Percentiles rank a stretch among this genome's conserved stretches.
phyloP scores from a whole-genome alignment of 2,329 filamentous ascomycete species.

The Hortaea werneckii region DNA sequence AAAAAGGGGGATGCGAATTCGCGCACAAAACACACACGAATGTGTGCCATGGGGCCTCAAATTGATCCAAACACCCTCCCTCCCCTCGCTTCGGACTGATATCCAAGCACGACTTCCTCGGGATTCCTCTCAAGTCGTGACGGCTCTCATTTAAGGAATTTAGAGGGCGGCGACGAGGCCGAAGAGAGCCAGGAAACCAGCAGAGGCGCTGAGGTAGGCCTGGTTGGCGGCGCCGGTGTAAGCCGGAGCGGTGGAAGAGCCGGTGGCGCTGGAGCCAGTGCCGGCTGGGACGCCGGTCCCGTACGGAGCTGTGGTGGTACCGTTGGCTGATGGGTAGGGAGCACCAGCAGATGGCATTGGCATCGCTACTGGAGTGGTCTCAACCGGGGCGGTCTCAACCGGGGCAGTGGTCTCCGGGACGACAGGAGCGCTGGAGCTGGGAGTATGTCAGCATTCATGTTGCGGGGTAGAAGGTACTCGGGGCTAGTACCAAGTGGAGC shows the following conservation, averaged over 20 bases:
- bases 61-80: too few species aligned
- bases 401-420: slow-evolving; percentile 1
- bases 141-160: too few species aligned
- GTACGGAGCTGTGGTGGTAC: slow-evolving; percentile 2
- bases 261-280: slow-evolving; percentile 1
- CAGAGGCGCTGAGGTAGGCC: slow-evolving; percentile 35
- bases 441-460: not conserved
- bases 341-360: too few species aligned
- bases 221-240: slow-evolving; percentile 45
- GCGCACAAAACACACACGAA: too few species aligned
- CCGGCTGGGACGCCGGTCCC: slow-evolving; percentile 7
- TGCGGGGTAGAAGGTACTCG: not conserved
- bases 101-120: too few species aligned
- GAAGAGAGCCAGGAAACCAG: slow-evolving; percentile 43
- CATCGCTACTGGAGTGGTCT: too few species aligned
- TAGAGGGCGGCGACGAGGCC: slow-evolving; percentile 35
- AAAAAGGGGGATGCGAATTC: too few species aligned
- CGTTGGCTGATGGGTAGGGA: slow-evolving; percentile 16
- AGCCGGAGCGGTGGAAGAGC: slow-evolving; percentile 19
- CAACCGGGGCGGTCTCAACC: not conserved
- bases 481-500: not conserved
- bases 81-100: too few species aligned
- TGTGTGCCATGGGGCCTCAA: too few species aligned
- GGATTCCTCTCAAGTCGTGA: too few species aligned
- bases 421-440: not conserved